Evolutionary conservation across 805 yeast species (phyloP).

Genomic region (Monosporozyma unispora): DNA sequence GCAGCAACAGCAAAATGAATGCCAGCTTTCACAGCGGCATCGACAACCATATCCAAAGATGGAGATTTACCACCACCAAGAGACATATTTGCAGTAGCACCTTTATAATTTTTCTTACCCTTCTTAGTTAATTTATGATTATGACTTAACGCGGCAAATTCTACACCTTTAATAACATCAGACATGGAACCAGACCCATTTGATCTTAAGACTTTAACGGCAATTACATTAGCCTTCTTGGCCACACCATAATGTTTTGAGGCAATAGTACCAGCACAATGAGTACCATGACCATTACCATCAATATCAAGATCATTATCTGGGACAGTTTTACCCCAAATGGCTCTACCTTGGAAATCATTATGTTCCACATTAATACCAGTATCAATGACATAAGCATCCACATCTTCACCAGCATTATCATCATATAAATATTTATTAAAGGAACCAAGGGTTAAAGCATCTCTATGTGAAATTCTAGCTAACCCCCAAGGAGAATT

Average conservation of each 20-base stretch:
- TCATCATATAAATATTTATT: slow-evolving; percentile 65
- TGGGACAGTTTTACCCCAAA: slow-evolving; percentile 80
- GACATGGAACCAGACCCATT: slow-evolving; percentile 80
- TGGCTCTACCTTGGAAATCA: slow-evolving; percentile 77
- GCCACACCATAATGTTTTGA: slow-evolving; percentile 77
- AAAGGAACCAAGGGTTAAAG: slow-evolving; percentile 57
- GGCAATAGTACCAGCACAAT: slow-evolving; percentile 93
- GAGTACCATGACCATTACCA: slow-evolving; percentile 93
- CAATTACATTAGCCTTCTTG: slow-evolving; percentile 67
- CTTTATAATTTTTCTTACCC: slow-evolving; percentile 60
- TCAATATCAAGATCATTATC: slow-evolving; percentile 60
- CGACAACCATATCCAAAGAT: slow-evolving; percentile 76
- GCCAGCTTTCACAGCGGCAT: slow-evolving; percentile 84
- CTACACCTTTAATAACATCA: slow-evolving; percentile 78
- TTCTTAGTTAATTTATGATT: slow-evolving; percentile 40
- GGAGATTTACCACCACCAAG: slow-evolving; percentile 90
- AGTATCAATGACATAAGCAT: slow-evolving; percentile 82
- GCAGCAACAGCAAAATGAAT: slow-evolving; percentile 93
- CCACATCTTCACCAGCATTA: slow-evolving; percentile 75
- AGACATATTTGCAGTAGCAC: slow-evolving; percentile 88
- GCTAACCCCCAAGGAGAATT: slow-evolving; percentile 96
- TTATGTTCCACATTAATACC: slow-evolving; percentile 70
- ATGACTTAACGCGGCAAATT: slow-evolving; percentile 71
- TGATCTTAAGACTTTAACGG: slow-evolving; percentile 74
- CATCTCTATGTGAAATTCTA: slow-evolving; percentile 75